Evolutionary conservation across 495 filamentous ascomycete species (phyloP).

Genomic region (Neurospora sp.): DNA sequence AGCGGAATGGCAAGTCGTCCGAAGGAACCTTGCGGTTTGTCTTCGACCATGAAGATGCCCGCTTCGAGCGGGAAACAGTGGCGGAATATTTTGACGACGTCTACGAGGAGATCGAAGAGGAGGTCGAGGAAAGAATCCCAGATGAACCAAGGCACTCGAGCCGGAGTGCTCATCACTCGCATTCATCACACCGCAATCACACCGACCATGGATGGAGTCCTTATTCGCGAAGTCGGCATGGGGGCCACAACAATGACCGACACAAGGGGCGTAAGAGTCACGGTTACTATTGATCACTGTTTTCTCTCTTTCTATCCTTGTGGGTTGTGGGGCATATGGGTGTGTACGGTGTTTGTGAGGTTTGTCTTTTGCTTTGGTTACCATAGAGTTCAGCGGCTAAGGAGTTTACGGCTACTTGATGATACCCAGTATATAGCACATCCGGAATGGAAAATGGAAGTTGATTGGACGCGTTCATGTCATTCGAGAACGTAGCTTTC

Average conservation of each 20-base stretch:
- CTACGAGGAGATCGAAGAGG: conserved; percentile 66
- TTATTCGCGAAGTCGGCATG: conserved; percentile 15
- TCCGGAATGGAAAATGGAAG: neutral
- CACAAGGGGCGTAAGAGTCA: conserved; percentile 14
- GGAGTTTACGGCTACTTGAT: neutral
- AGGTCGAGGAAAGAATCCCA: conserved; percentile 45
- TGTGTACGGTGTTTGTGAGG: neutral
- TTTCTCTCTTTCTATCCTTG: neutral
- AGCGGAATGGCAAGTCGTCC: conserved; percentile 43
- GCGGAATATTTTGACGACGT: conserved; percentile 61
- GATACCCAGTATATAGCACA: neutral
- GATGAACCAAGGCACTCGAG: conserved; percentile 21
- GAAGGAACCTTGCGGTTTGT: conserved; percentile 85
- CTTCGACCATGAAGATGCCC: conserved; percentile 69
- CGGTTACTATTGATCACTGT: conserved; percentile 6
- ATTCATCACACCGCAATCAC: conserved; percentile 5
- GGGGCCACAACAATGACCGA: conserved; percentile 8
- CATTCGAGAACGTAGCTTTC: neutral
- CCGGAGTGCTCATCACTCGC: conserved; percentile 3
- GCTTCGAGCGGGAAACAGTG: conserved; percentile 57
- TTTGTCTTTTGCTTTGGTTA: neutral
- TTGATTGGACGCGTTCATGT: neutral
- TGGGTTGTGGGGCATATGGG: neutral
- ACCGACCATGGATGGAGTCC: conserved; percentile 17
- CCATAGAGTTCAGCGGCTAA: neutral